These are phyloP conservation scores for Cicer chorassanicum DNA, from an alignment of 306 rosid species.

Conservation along the genomic window DNA sequence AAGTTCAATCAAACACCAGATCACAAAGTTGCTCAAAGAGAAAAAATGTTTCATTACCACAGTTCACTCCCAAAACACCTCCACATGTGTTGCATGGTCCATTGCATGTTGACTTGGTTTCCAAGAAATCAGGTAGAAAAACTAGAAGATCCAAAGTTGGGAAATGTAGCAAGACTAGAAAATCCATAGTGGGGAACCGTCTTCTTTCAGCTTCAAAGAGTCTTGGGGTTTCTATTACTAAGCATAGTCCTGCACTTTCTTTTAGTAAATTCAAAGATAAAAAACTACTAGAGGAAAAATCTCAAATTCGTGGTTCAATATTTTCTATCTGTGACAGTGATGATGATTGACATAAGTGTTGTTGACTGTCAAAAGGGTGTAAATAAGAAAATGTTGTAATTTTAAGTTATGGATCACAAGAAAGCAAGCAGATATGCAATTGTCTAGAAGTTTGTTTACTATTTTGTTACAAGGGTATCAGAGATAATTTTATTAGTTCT, in stretches of 20 bases:
- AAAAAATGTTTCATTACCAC: constrained; percentile 39
- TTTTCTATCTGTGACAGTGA: constrained; percentile 65
- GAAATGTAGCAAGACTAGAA: constrained; percentile 29
- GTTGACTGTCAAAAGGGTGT: constrained; percentile 21
- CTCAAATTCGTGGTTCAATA: constrained; percentile 47
- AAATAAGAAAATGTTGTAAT: constrained; percentile 29
- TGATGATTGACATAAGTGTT: constrained; percentile 50
- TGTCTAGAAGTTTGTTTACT: constrained; percentile 6
- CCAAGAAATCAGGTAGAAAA: constrained; percentile 36
- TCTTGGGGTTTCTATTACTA: constrained; percentile 58
- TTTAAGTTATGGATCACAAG: constrained; percentile 1
- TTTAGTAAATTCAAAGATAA: constrained; percentile 50
- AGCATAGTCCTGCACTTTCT: constrained; percentile 49
- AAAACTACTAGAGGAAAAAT: constrained; percentile 43
- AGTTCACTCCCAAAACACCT: constrained; percentile 48
- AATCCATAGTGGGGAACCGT: constrained; percentile 59
- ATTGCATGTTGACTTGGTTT: constrained; percentile 41
- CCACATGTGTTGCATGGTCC: constrained; percentile 42
- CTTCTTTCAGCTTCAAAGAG: constrained; percentile 62
- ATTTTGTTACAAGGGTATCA: constrained; percentile 1
- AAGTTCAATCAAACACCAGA: constrained; percentile 45
- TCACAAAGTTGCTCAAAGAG: constrained; percentile 33
- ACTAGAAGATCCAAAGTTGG: constrained; percentile 47
- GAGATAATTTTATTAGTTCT: constrained; percentile 4
- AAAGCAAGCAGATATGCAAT: constrained; percentile 15